These are phyloP conservation scores for Sporisorium graminicola DNA, from an alignment of 1,284 basidiomycete genomes.

Conservation along the genomic window DNA sequence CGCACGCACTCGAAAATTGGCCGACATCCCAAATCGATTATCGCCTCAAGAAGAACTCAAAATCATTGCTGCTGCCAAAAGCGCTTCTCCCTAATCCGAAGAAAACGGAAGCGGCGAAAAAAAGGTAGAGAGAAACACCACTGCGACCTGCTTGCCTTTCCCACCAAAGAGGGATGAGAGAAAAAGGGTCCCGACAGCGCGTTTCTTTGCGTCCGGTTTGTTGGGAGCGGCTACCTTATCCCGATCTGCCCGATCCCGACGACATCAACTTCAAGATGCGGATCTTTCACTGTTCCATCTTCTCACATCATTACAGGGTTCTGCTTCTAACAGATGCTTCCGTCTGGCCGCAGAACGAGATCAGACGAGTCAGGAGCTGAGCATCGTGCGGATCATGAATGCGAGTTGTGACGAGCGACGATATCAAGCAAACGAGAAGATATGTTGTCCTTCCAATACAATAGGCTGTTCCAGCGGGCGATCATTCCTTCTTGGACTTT, in stretches of 20 bases:
- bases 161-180: constrained; percentile 11
- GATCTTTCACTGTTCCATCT: not conserved
- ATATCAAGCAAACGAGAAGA: not conserved
- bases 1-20: constrained; percentile 14
- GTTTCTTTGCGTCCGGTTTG: not conserved
- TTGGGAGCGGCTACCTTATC: not conserved
- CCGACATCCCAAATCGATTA: constrained; percentile 36
- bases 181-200: constrained; percentile 11
- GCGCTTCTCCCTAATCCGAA: constrained; percentile 27
- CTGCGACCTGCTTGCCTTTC: too few species aligned
- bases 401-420: not conserved
- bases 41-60: constrained; percentile 24
- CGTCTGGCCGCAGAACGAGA: not conserved
- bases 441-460: not conserved
- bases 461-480: not conserved
- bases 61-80: constrained; percentile 4
- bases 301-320: not conserved
- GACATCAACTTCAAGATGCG: not conserved
- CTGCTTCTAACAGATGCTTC: not conserved
- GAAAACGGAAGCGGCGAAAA: not conserved
- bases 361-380: not conserved
- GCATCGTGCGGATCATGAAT: not conserved
- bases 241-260: constrained; percentile 4
- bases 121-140: constrained; percentile 5
- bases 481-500: constrained; percentile 49